phyloP scores from a whole-genome alignment of 768 basidiomycete genomes.

The Leccinum incarnatum region DNA sequence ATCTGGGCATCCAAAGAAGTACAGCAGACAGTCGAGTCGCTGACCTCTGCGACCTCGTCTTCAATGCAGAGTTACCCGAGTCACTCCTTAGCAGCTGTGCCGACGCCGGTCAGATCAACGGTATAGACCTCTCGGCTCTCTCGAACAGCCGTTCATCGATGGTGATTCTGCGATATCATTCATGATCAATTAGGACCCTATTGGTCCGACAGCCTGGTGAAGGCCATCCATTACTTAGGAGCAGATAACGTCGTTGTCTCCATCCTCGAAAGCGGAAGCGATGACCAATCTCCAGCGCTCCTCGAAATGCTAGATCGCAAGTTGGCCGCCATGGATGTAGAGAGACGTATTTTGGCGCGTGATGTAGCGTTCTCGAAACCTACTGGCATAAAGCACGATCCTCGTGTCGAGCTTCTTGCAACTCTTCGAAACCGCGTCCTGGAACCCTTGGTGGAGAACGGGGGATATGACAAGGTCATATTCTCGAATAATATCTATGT shows the following conservation, averaged over 20 bases:
- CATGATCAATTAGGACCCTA: constrained; percentile 20
- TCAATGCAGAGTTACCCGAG: too few species aligned
- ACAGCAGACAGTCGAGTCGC: too few species aligned
- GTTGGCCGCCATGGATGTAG: constrained; percentile 9
- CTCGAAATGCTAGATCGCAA: constrained; percentile 9
- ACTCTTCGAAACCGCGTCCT: constrained; percentile 40
- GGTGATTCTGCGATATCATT: too few species aligned
- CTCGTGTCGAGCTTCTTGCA: constrained; percentile 9
- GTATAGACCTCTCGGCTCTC: too few species aligned
- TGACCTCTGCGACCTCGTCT: too few species aligned
- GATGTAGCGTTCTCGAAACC: constrained; percentile 10
- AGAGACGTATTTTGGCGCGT: constrained; percentile 11
- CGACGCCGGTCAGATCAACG: too few species aligned
- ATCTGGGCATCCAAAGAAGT: too few species aligned
- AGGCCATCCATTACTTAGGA: constrained; percentile 39
- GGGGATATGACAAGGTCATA: constrained; percentile 40
- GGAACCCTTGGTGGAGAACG: constrained; percentile 36
- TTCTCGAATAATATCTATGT: constrained; percentile 44
- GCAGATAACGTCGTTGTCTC: constrained; percentile 41
- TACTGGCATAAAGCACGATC: neutral
- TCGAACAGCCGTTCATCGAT: too few species aligned
- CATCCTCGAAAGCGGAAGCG: constrained; percentile 38
- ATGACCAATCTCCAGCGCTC: constrained; percentile 10
- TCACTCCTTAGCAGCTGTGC: too few species aligned
- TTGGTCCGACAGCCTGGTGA: constrained; percentile 36